Evolutionary conservation across 306 rosid genomes (phyloP), one percentile per base, ranked within the genome.

Genomic region (Begonia peltatifolia): DNA sequence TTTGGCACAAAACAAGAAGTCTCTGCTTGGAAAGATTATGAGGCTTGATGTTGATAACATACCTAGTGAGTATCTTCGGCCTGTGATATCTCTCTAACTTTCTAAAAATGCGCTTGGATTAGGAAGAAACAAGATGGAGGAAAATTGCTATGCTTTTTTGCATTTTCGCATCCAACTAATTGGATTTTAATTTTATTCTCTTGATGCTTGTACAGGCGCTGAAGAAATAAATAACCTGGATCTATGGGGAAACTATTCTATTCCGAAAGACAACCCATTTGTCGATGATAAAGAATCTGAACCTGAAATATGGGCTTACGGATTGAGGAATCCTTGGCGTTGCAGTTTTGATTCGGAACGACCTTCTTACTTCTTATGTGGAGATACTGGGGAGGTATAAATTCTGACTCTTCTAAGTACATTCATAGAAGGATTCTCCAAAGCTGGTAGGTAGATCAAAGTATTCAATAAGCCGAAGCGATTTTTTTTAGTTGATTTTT

Each of bases 261-360:
- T 68, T 58, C 99, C 99, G 9, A 75, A 79, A 61, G 99, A 86
- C 63, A 92, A 92, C 70, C 96, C 99, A 23, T 81, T 50, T 65
- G 63, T 52, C 0, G 87, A 79, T 73, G 93, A 81, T 72, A 51
- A 64, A 50, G 82, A 65, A 52, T 50, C 76, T 68, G 76, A 65
- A 71, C 81, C 93, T 0, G 99, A 92, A 70, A 83, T 92, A 67
- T 92, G 93, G 94, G 94, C 99, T 55, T 44, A 68, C 14, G 96
- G 96, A 63, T 14, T 92, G 23, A 76, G 96, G 73, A 92, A 92
- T 80, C 96, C 99, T 52, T 92, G 99, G 99, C 86, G 99, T 41
- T 92, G 99, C 72, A 86, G 99, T 70, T 92, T 92, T 12, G 99
- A 92, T 72, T 63, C 93, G 14, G 81, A 77, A 71, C 79, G 68